Conservation (phyloP, 129 eudicot species). For the Lactuca sativa region DNA sequence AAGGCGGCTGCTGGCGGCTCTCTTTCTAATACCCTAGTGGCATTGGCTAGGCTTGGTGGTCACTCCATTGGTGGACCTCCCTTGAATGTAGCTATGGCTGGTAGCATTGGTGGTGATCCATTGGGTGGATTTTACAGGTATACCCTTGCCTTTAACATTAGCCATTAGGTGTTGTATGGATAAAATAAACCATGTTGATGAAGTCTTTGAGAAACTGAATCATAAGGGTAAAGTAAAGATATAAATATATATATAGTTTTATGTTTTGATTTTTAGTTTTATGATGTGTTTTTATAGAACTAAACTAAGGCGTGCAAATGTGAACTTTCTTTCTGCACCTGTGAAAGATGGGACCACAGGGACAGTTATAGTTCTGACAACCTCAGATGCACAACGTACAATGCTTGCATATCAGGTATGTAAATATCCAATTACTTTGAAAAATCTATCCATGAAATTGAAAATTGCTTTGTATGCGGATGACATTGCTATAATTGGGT, state of each 20-base stretch:
- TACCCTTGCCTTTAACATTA: neutral
- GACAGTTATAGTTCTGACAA: constrained; percentile 94
- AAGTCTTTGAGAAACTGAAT: too few species aligned
- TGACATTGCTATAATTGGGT: too few species aligned
- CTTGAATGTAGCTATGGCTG: constrained; percentile 84
- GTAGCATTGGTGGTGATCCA: constrained; percentile 95
- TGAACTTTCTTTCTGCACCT: constrained; percentile 86
- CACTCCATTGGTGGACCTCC: constrained; percentile 65
- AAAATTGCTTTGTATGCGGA: too few species aligned
- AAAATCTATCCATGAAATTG: too few species aligned
- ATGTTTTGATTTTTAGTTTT: too few species aligned
- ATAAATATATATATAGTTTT: too few species aligned
- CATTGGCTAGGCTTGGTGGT: constrained; percentile 95
- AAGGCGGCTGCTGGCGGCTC: constrained; percentile 99
- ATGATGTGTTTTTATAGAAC: constrained; percentile 37
- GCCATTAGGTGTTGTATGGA: neutral
- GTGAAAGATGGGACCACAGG: constrained; percentile 97
- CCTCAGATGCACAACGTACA: constrained; percentile 96
- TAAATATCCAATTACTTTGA: neutral
- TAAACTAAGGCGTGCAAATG: constrained; percentile 87
- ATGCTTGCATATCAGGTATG: constrained; percentile 98
- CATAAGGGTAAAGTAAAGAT: too few species aligned
- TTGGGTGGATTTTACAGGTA: constrained; percentile 96
- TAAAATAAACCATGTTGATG: too few species aligned
- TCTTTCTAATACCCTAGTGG: constrained; percentile 92